Evolutionary conservation across 768 basidiomycete genomes (phyloP), one percentile per base, ranked within the genome.

Genomic region (Albatrellus ellisii): DNA sequence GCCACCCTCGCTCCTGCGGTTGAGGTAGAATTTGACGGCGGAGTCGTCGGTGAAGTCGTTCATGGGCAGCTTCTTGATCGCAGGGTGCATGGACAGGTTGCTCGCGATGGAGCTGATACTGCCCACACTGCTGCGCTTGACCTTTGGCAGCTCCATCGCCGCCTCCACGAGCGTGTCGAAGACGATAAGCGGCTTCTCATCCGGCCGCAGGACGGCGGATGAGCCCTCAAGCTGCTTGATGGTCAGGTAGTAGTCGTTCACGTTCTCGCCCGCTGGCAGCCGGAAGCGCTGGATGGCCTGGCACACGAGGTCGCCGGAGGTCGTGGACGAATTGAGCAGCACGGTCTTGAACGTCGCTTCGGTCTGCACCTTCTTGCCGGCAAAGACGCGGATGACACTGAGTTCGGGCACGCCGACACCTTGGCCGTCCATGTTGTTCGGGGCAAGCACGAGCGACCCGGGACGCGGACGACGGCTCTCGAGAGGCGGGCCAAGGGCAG

Each of bases 281-380:
- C 87, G 67, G 76, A 99, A 98, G 6, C 95, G 78, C 59, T 97
- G 94, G 42, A 91, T 80, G 5, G 92, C 88, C 63, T 99, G 95
- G 43, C 75, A 72, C 39, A 98, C 73, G 31, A 99, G 75, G 45
- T 95, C 94, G 0, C 69, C 63, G 0, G 88, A 75, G 0, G 82
- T 84, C 0, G 94, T 97, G 1, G 77, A 78, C 4, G 83, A 66
- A 53, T 92, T 97, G 43, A 98, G 72, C 14, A 98, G 63, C 1
- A 94, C 95, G 5, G 95, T 98, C 66, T 98, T 98, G 72, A 99
- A 99, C 4, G 94, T 95, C 2, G 91, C 89, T 52, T 98, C 92
- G 0, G 90, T 88, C 57, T 90, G 79, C 48, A 98, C 57, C 50
- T 87, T 72, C 50, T 82, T 77, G 22, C 94, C 95, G 0, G 94